Base-by-base conservation (phyloP, 1,284 basidiomycete genomes). In the Meira nashicola region DNA sequence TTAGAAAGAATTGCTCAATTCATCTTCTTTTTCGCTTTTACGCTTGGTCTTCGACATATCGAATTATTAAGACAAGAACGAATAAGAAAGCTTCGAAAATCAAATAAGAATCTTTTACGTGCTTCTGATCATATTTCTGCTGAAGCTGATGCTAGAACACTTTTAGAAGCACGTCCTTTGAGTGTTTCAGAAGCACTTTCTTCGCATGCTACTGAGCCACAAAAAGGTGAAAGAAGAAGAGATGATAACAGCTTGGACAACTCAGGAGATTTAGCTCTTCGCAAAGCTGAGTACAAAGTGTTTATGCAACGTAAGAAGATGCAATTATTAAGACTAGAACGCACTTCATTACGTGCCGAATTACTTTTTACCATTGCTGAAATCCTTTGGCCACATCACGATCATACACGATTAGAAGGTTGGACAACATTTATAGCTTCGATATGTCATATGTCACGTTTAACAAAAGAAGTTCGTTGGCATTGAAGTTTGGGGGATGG, bases 1-100 rank as follows among this genome's bases (percentile, higher is more conserved):
- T 28, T 58, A 17, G 56, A 58, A 37, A 23, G 56, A 47, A 17
- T 58, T 11, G 56, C 25, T 1, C 50, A 53, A 33, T 25, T 39
- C 38, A n/a, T 14, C 14, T 17, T 41, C 37, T 19, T 14, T 53
- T 39, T 53, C 50, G 17, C 19, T 53, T n/a, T 14, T 53, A 33
- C 28, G 7, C 28, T 53, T 11, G 23, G 17, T 41, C 37, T 39
- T 5, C 17, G 17, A 19, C 50, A 53, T 39, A 14, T 53, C 11
- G 21, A 39, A n/a, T 15, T 23, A 6, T 23, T 37, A 19, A 14
- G 50, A 14, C 12, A 14, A 14, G 28, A 28, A 41, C 6, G 37
- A 15, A n/a, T 39, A 28, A 2, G 12, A 23, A 17, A 33, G 11
- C 17, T 53, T 14, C 19, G 50, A 12, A 14, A 14, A 12, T 5